A percentile compares a stretch with the other conserved stretches of the same genome.
phyloP scores from a whole-genome alignment of 2,329 filamentous ascomycete genomes.

The Aspergillus jensenii region DNA sequence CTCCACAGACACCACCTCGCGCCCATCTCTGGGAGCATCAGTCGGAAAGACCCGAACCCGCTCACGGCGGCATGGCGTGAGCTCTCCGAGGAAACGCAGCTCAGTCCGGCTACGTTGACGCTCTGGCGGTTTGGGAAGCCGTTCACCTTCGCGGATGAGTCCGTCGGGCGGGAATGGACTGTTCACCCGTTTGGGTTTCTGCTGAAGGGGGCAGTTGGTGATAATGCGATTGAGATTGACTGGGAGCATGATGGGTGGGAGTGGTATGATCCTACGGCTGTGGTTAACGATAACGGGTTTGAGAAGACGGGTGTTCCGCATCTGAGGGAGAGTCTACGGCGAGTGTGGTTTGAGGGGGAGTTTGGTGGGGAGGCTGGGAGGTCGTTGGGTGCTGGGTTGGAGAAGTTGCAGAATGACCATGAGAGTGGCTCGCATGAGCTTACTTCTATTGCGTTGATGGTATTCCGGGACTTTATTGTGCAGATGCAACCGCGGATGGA shows the following conservation, averaged over 20 bases:
- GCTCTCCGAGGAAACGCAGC: constrained; percentile 61
- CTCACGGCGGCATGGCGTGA: constrained; percentile 62
- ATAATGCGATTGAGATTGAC: constrained; percentile 54
- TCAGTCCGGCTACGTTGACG: constrained; percentile 49
- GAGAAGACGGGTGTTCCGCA: constrained; percentile 54
- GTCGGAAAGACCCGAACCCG: constrained; percentile 53
- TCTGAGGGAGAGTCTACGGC: constrained; percentile 57
- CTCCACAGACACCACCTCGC: constrained; percentile 51
- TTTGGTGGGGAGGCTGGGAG: constrained; percentile 48
- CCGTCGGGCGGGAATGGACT: constrained; percentile 59
- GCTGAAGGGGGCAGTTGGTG: constrained; percentile 39
- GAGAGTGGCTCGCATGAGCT: constrained; percentile 61
- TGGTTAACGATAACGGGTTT: constrained; percentile 49
- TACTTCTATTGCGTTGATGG: constrained; percentile 53
- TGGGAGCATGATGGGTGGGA: constrained; percentile 62
- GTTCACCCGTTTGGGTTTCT: constrained; percentile 61
- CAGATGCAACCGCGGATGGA: constrained; percentile 21
- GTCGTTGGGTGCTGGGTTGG: constrained; percentile 49
- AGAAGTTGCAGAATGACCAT: constrained; percentile 55
- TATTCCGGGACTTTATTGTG: constrained; percentile 49
- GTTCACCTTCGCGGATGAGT: constrained; percentile 57
- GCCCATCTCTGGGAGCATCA: constrained; percentile 63
- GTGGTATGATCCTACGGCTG: constrained; percentile 56
- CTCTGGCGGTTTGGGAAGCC: constrained; percentile 59
- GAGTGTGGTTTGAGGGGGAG: constrained; percentile 60